Percentiles rank a stretch among this genome's conserved stretches.
These are phyloP conservation scores for Pelargonium cotyledonis DNA, from an alignment of 441 rosid genomes.

Conservation along the genomic window DNA sequence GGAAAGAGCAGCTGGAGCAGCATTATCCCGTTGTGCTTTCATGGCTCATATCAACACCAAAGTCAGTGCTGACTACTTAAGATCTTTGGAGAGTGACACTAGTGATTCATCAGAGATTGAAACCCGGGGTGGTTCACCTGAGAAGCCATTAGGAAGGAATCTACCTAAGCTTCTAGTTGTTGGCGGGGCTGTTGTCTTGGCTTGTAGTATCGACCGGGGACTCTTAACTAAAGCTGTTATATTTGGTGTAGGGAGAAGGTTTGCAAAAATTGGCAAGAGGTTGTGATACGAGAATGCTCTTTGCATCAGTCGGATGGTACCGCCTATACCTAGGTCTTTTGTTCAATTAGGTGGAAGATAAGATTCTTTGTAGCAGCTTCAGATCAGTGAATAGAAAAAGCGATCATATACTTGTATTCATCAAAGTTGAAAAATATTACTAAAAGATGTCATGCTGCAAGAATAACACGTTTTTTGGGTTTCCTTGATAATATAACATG, in stretches of 20 bases:
- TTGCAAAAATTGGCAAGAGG: conserved; percentile 48
- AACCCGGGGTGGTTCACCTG: conserved; percentile 7
- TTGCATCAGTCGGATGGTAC: no score
- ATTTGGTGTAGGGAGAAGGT: conserved; percentile 49
- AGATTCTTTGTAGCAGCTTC: not conserved
- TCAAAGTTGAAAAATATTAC: not conserved
- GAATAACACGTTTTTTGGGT: not conserved
- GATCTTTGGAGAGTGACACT: conserved; percentile 26
- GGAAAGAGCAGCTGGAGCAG: conserved; percentile 40
- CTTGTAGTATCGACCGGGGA: conserved; percentile 47
- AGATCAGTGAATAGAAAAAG: not conserved
- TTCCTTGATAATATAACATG: not conserved
- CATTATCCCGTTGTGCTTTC: conserved; percentile 45
- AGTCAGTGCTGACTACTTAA: conserved; percentile 32
- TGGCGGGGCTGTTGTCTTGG: conserved; percentile 51
- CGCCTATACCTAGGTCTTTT: not conserved
- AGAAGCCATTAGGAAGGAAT: conserved; percentile 30
- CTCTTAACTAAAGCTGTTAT: conserved; percentile 43
- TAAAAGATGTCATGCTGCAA: not conserved
- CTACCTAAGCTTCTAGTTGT: conserved; percentile 47
- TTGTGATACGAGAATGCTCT: conserved; percentile 21
- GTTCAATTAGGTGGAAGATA: not conserved
- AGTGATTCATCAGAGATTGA: conserved; percentile 27
- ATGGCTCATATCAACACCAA: conserved; percentile 68
- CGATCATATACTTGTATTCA: not conserved